phyloP scores from a whole-genome alignment of 2,329 filamentous ascomycete genomes.

The Ilyonectria destructans region DNA sequence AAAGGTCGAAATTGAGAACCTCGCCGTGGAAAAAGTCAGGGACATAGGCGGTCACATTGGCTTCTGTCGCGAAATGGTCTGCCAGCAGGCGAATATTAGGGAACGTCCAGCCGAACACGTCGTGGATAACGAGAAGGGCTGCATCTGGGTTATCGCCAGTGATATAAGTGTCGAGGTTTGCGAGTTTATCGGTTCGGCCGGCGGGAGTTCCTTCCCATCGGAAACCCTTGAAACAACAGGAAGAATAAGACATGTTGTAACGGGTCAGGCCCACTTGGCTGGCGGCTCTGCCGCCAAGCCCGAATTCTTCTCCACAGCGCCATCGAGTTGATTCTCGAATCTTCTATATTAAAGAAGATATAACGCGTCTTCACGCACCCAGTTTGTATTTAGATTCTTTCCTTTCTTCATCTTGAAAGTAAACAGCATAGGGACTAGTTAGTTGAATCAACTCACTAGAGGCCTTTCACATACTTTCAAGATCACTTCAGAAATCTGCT shows the following conservation, averaged over 20 bases:
- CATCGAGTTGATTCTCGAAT: no score
- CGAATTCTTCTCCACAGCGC: no score
- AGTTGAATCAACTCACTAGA: no score
- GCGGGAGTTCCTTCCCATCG: neutral
- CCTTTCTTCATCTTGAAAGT: no score
- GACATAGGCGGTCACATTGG: constrained; percentile 14
- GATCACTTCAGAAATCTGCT: no score
- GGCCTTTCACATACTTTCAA: no score
- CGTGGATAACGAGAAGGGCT: constrained; percentile 17
- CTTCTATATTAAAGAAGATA: no score
- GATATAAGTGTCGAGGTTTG: neutral
- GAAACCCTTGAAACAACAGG: constrained; percentile 15
- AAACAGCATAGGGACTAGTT: no score
- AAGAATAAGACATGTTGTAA: neutral
- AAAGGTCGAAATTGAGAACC: neutral
- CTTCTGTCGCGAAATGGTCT: constrained; percentile 18
- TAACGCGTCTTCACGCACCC: no score
- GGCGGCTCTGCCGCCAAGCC: no score
- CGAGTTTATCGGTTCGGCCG: neutral
- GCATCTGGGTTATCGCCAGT: neutral
- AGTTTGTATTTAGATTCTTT: no score
- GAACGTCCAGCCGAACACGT: constrained; percentile 24
- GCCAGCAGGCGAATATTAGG: constrained; percentile 10
- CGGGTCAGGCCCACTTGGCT: no score
- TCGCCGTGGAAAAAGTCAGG: constrained; percentile 14